Base-by-base conservation (phyloP, 345 rosid species). In the Camelina hispida region DNA sequence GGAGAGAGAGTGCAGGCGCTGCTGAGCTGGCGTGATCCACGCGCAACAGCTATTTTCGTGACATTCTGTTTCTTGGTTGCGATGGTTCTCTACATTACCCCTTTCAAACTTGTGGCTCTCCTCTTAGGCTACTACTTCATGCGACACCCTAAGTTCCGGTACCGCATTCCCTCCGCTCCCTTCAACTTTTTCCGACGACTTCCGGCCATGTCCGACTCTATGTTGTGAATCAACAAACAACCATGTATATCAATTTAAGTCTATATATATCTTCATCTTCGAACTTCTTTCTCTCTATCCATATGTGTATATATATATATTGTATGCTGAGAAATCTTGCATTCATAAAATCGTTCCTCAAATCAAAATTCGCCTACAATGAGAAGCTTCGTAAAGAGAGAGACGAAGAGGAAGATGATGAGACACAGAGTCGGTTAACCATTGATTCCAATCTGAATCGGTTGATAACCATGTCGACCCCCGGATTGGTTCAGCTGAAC, bases 21-120 rank as follows among this genome's bases (percentile, higher is more conserved):
- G 15, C 80, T 92, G 47, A 90, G 91, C 84, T 95, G 97, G 99
- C 87, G 97, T 46, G 97, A 95, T 83, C 93, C 97, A 44, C 91
- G 97, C 4, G 99, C 97, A 38, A 86, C 97, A 0, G 79, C 85
- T 4, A 83, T 95, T n/a, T 95, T 86, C 68, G 54, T 90, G 72
- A 76, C 86, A 8, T 81, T 90, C 82, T 90, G 98, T 77, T 78
- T 95, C 43, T 22, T 86, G 16, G 81, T 87, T 46, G 99, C 97
- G 12, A 51, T 87, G 68, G 86, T 83, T 66, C 81, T 90, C 51
- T 95, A 95, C 71, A 80, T 89, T 35, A 90, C 90, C 3, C 97
- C 99, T 53, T 92, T 95, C 77, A 87, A 86, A 80, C 89, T 89
- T 18, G 80, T 92, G 9, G 90, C 89, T 18, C 84, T 92, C 42